phyloP scores from a whole-genome alignment of 805 yeast species.

The Yarrowia porcina region DNA sequence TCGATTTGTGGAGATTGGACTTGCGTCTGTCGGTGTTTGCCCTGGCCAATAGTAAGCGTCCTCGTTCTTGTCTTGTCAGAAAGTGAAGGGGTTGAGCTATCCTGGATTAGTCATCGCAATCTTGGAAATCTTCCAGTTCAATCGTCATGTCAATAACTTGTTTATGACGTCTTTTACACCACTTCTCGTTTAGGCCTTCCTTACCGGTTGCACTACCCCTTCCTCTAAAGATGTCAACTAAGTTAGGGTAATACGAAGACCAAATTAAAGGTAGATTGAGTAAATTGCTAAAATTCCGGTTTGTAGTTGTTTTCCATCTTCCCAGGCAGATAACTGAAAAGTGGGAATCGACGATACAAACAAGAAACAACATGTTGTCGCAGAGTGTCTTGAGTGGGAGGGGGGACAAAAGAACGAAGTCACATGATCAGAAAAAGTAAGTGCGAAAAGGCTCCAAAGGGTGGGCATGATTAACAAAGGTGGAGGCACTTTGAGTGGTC shows the following conservation, averaged over 20 bases:
- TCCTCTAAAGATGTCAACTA: not conserved
- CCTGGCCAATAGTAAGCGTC: not conserved
- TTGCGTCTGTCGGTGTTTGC: not conserved
- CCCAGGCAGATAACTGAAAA: not conserved
- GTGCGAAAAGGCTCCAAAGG: not conserved
- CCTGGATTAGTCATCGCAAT: not conserved
- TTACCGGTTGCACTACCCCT: not conserved
- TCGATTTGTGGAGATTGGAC: not conserved
- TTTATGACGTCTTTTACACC: not conserved
- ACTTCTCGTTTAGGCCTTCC: not conserved
- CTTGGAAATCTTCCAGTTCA: not conserved
- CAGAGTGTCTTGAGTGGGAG: not conserved
- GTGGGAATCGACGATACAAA: not conserved
- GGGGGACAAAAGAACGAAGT: not conserved
- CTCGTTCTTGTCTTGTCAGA: not conserved
- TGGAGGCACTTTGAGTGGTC: not conserved
- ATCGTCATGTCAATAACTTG: too few relatives aligned
- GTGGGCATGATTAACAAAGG: not conserved
- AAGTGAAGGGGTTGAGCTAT: too few relatives aligned
- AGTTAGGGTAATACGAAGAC: not conserved
- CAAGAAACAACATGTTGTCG: not conserved
- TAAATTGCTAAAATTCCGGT: not conserved
- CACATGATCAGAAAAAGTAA: not conserved
- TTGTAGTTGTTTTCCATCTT: not conserved
- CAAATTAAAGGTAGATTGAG: slow-evolving; percentile 5